Base-by-base conservation (phyloP, 2,329 filamentous ascomycete genomes). In the Fusarium coffeatum region DNA sequence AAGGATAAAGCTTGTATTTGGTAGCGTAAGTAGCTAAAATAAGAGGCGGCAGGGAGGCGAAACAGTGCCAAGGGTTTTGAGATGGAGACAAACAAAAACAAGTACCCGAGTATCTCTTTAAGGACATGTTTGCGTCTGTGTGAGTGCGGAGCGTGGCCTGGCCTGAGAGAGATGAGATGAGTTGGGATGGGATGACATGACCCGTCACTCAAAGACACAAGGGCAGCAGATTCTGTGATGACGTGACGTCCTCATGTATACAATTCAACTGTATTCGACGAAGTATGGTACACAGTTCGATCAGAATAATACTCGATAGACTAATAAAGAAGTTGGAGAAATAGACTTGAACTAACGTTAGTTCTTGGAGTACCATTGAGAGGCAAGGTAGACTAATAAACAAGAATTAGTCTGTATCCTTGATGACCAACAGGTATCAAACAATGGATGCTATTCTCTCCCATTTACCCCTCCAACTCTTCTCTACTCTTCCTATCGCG, bases 51-150 rank as follows among this genome's bases (percentile, higher is more conserved):
- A 55, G 55, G 45, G 43, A 27, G 28, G 18, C 49, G 23, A 53
- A 53, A 53, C 49, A 20, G 18, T 11, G 49, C 49, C 48, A 43
- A 37, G 28, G 37, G 32, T 42, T 43, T 45, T 41, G 40, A 25
- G 49, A 59, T 51, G 28, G 23, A 40, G 53, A 59, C 62, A 64
- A 72, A 59, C 57, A 60, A 47, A 64, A 63, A 43, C 46, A 51
- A 71, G 55, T 47, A 40, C 16, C 41, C 25, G 47, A 47, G 30
- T 20, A 59, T 48, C 56, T 50, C 60, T 64, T 64, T 53, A 55
- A 28, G 47, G 57, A 49, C 49, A 53, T 71, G 68, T 70, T 70
- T 66, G 69, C 61, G 64, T 69, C 59, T 71, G 71, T 68, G 69
- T 68, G 45, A 59, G 32, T 32, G 47, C 59, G 62, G 70, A 61